Evolutionary conservation across 1,284 basidiomycete genomes (phyloP).

Genomic region (Gomphus bonarii): DNA sequence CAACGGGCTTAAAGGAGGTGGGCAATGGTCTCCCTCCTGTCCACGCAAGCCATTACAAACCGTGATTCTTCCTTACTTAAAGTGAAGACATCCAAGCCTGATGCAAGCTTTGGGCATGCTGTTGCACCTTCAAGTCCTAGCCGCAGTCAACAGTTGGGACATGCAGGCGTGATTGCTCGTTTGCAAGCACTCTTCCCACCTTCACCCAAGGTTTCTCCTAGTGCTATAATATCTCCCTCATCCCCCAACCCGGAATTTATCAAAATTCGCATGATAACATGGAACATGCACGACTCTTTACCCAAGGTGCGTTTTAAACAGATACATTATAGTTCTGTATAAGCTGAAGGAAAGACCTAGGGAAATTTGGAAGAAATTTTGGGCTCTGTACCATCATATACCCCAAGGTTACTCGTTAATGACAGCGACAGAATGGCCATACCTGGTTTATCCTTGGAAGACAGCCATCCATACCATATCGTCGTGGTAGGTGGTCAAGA

Average conservation of each 20-base stretch:
- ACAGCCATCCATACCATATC: constrained; percentile 69
- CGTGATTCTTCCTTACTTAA: background rate
- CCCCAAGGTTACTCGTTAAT: constrained; percentile 20
- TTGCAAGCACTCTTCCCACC: constrained; percentile 27
- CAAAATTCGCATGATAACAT: constrained; percentile 41
- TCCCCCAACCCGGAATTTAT: constrained; percentile 29
- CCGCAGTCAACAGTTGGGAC: background rate
- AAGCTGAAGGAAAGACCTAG: constrained; percentile 23
- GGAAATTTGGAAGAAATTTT: constrained; percentile 70
- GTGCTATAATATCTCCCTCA: constrained; percentile 19
- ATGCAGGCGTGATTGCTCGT: constrained; percentile 22
- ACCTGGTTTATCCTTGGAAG: constrained; percentile 40
- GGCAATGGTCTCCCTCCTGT: background rate
- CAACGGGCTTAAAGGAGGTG: background rate
- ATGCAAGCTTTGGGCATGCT: background rate
- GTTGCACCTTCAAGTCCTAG: background rate
- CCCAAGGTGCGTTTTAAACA: constrained; percentile 42
- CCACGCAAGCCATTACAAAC: background rate
- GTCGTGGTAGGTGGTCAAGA: constrained; percentile 78
- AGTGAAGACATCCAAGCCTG: background rate
- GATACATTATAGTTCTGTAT: constrained; percentile 1
- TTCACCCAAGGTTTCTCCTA: constrained; percentile 6
- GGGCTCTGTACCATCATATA: constrained; percentile 50
- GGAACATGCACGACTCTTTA: constrained; percentile 75
- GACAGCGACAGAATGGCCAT: constrained; percentile 24